Percentiles rank a stretch among this genome's conserved stretches.
Conservation (phyloP, 2,329 filamentous ascomycete genomes). For the Hymenoscyphus fructigenus region DNA sequence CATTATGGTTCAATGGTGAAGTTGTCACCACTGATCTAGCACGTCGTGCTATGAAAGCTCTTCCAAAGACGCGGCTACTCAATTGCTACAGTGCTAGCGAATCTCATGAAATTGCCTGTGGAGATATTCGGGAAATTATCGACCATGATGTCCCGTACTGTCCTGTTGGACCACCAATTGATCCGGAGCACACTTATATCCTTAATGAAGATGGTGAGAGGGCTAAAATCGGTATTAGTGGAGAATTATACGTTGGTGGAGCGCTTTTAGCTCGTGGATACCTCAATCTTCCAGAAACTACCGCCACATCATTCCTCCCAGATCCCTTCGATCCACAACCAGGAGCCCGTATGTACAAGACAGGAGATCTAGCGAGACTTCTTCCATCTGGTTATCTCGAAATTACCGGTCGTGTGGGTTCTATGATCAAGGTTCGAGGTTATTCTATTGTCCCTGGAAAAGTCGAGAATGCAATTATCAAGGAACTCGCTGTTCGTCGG, state of each 20-base stretch:
- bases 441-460: slow-evolving; percentile 86
- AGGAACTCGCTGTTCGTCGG: slow-evolving; percentile 66
- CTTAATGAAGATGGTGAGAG: slow-evolving; percentile 66
- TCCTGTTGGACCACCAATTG: slow-evolving; percentile 69
- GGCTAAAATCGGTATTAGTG: slow-evolving; percentile 60
- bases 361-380: slow-evolving; percentile 83
- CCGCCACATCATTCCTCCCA: slow-evolving; percentile 67
- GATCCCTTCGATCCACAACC: slow-evolving; percentile 61
- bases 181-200: slow-evolving; percentile 69
- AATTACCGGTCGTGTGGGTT: slow-evolving; percentile 82
- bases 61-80: slow-evolving; percentile 68
- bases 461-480: slow-evolving; percentile 65
- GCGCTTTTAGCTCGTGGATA: slow-evolving; percentile 72
- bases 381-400: slow-evolving; percentile 78
- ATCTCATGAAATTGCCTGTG: slow-evolving; percentile 61
- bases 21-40: slow-evolving; percentile 78
- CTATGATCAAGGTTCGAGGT: slow-evolving; percentile 86
- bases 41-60: slow-evolving; percentile 56
- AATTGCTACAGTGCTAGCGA: slow-evolving; percentile 84
- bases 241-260: slow-evolving; percentile 78
- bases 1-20: slow-evolving; percentile 79
- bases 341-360: slow-evolving; percentile 73
- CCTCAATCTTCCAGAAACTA: slow-evolving; percentile 76
- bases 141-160: slow-evolving; percentile 65
- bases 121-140: slow-evolving; percentile 69